phyloP scores from a whole-genome alignment of 176 grass and related monocot species.

The Alloteropsis semialata region DNA sequence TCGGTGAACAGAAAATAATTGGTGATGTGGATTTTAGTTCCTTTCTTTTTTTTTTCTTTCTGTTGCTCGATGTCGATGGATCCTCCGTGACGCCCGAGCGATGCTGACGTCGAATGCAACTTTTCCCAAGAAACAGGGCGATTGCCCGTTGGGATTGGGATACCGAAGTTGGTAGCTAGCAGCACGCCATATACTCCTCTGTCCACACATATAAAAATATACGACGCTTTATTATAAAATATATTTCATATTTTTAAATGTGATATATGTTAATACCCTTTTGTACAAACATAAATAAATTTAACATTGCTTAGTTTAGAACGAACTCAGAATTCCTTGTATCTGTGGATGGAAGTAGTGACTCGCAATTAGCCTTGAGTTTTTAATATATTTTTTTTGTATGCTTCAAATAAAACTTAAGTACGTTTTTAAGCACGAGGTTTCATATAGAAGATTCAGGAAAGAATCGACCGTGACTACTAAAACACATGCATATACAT shows the following conservation, averaged over 20 bases:
- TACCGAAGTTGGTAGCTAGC: background rate
- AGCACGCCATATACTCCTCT: background rate
- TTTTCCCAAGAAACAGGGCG: background rate
- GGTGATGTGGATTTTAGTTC: no score
- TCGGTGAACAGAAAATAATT: background rate
- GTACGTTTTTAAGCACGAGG: background rate
- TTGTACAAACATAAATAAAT: no score
- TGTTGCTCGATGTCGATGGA: background rate
- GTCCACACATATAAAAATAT: no score
- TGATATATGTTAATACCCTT: no score
- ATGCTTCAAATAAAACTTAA: no score
- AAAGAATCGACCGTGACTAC: background rate
- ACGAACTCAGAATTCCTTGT: no score
- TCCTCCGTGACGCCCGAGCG: background rate
- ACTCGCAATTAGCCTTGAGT: background rate
- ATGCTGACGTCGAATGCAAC: background rate
- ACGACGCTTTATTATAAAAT: no score
- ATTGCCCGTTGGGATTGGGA: background rate
- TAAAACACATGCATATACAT: background rate
- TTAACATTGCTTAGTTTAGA: no score
- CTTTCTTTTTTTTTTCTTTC: background rate
- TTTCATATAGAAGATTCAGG: constrained; percentile 3
- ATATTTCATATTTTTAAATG: no score
- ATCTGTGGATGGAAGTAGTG: no score
- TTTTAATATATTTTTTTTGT: no score